Conservation (phyloP, 192 early-diverging fungal genomes). For the Coemansia sp. region DNA sequence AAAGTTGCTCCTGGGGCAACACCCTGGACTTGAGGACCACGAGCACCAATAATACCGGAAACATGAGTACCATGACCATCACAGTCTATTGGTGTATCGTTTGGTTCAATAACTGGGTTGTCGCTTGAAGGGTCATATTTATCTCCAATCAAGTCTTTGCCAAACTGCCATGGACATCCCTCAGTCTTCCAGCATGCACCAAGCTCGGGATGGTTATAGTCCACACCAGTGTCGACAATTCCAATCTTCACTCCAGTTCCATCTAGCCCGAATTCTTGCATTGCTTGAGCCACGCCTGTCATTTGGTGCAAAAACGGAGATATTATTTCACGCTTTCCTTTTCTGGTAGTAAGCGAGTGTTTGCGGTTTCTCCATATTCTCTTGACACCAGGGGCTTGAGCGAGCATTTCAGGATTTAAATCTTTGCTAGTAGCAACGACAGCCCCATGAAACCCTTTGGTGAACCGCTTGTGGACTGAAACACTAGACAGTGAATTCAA, state of each 20-base stretch:
- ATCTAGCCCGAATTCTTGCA: constrained; percentile 50
- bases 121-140: constrained; percentile 18
- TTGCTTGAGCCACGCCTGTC: constrained; percentile 55
- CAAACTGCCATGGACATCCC: constrained; percentile 59
- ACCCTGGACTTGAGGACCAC: constrained; percentile 53
- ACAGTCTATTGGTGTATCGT: constrained; percentile 56
- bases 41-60: constrained; percentile 60
- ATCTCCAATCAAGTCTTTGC: constrained; percentile 63
- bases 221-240: constrained; percentile 68
- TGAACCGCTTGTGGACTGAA: constrained; percentile 16
- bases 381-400: neutral
- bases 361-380: constrained; percentile 28
- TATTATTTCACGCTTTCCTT: neutral
- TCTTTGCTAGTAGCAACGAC: constrained; percentile 15
- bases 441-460: constrained; percentile 17
- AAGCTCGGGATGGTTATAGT: constrained; percentile 65
- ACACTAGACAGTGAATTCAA: constrained; percentile 6
- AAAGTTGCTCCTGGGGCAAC: constrained; percentile 67
- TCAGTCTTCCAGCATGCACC: constrained; percentile 64
- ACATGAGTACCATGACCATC: constrained; percentile 72
- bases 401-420: neutral
- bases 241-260: constrained; percentile 68
- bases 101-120: constrained; percentile 50
- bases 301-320: constrained; percentile 33
- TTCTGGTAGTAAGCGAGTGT: neutral